Evolutionary conservation across 225 moss, liverwort and hornwort genomes (phyloP), one percentile per base, ranked within the genome.

Genomic region (Sphagnum contortum): DNA sequence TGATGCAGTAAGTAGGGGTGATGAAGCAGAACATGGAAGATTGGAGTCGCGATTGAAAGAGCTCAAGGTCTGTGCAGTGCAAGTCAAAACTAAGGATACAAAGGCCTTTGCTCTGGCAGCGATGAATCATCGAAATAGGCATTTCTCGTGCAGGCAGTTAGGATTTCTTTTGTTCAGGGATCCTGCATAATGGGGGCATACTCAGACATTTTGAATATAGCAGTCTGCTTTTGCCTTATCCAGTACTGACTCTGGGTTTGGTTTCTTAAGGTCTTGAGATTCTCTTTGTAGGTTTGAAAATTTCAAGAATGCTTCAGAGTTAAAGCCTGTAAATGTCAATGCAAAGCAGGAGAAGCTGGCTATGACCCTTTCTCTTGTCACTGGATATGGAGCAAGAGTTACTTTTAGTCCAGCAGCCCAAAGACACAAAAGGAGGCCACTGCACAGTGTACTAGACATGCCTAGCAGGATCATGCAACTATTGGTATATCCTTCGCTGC

Each of bases 311-410:
- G 96, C 96, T 12, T 98, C 96, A 5, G 88, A 90, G 72, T 62
- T 87, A 70, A 98, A 98, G 74, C 96, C 96, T 50, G 92, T 90
- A 1, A 98, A 98, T 66, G 84, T 81, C 47, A 90, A 90, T 75
- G 96, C 96, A 98, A 92, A 77, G 96, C 89, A 67, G 96, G 96
- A 50, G 96, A 98, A 74, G 96, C 90, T 71, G 96, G 96, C 4
- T 98, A 98, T 68, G 96, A 98, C 75, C 96, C 96, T 57, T 98
- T 98, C 70, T 98, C 96, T 64, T 90, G 92, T 10, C 92, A 92
- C 47, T 98, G 96, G 96, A 98, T 92, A 60, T 84, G 96, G 29
- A 92, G 92, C 73, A 92, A 98, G 68, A 98, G 92, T 65, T 98
- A 98, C 45, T 98, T 90, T 68, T 88, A 90, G 72, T 76, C 84